Base-by-base conservation (phyloP, 768 basidiomycete genomes). In the Kwoniella dendrophila region DNA sequence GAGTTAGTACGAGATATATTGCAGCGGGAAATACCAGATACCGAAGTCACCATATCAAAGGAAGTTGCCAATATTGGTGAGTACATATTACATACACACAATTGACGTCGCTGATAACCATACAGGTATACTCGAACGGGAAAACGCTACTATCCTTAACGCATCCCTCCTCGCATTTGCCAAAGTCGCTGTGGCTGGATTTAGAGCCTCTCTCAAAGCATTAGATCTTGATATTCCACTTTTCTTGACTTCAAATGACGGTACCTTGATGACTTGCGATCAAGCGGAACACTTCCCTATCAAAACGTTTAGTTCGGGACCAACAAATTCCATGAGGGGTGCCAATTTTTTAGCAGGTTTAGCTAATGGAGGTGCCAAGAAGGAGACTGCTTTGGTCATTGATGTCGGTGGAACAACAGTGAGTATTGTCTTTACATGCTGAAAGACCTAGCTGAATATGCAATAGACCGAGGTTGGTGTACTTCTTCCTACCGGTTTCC, bases 311-410 rank as follows among this genome's bases (percentile, higher is more conserved):
- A 83, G 82, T 22, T 84, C 82, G 43, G 85, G 85, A 2, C 84
- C 86, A 5, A 88, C 87, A 0, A 88, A 88, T 72, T 86, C 86
- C 0, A 88, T 88, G 86, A 80, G 87, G 51, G 87, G 86, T 8
- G 87, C 86, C 4, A 84, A 84, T 3, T 87, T 84, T 72, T 80
- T 87, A 4, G 83, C 86, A 1, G 82, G 82, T 16, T 43, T 70
- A 34, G 65, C 63, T 3, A 8, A 74, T 81, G 44, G 80, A 0
- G 63, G 29, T 3, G 24, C 44, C 24, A 36, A 40, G 18, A 67
- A 63, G 41, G 63, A 73, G 50, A 66, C 68, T 0, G 69, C 70
- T 16, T 45, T 75, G 51, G 87, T 87, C 0, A 81, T 85, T 55
- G 87, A 88, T 72, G 80, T 87, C 59, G 87, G 87, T 48, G 86